Percentiles rank a stretch among this genome's conserved stretches.
Evolutionary conservation across 495 filamentous ascomycete genomes (phyloP).

Genomic region (Xylaria bambusicola): DNA sequence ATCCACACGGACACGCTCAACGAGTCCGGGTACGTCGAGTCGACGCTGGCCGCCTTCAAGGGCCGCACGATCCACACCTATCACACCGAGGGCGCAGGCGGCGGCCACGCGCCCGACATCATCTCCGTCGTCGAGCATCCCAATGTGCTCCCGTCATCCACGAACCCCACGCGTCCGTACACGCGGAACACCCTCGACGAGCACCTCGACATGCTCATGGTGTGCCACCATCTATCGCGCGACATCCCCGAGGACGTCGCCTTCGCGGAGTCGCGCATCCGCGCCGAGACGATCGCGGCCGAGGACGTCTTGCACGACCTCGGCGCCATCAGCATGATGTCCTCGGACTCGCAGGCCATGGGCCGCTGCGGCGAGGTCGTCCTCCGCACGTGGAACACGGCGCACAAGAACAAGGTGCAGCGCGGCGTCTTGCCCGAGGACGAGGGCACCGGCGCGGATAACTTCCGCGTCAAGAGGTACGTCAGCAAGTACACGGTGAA

Average conservation of each 20-base stretch:
- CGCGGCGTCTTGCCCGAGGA: constrained; percentile 77
- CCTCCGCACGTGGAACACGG: constrained; percentile 94
- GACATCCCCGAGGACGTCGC: constrained; percentile 95
- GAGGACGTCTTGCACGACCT: constrained; percentile 97
- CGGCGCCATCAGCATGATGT: constrained; percentile 98
- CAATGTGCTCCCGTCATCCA: constrained; percentile 91
- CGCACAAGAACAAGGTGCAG: constrained; percentile 95
- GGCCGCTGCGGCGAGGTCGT: constrained; percentile 95
- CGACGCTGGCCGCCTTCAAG: constrained; percentile 85
- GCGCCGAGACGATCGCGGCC: constrained; percentile 94
- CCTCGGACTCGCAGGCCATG: constrained; percentile 95
- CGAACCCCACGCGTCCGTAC: constrained; percentile 92
- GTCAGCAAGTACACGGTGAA: constrained; percentile 98
- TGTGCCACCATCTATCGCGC: constrained; percentile 91
- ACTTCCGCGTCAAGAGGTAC: constrained; percentile 91
- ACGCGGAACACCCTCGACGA: constrained; percentile 94
- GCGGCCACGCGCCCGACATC: constrained; percentile 96
- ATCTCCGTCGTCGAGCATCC: constrained; percentile 88
- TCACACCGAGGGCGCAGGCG: constrained; percentile 96
- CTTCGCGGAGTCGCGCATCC: constrained; percentile 93
- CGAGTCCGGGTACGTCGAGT: constrained; percentile 95
- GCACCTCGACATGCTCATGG: constrained; percentile 98
- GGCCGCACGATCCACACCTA: constrained; percentile 95
- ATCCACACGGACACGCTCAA: constrained; percentile 99
- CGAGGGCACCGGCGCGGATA: constrained; percentile 79